Conservation (phyloP, 106 monocot species). For the Phalaenopsis aphrodite region DNA sequence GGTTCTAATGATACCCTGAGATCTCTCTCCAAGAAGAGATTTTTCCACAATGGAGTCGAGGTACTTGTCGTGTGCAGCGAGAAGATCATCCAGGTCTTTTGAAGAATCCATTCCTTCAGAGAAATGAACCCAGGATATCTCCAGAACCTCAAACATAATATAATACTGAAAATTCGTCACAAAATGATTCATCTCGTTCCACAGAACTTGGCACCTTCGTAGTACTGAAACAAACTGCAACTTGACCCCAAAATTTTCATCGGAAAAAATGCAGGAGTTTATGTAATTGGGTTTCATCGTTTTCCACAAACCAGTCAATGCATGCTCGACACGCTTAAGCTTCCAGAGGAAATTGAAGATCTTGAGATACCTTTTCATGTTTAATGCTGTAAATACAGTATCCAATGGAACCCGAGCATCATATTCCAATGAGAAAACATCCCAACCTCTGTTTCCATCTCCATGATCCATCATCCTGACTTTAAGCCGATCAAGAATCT, state of each 20-base stretch:
- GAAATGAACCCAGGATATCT: slow-evolving; percentile 87
- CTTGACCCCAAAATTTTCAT: slow-evolving; percentile 39
- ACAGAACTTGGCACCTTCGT: slow-evolving; percentile 78
- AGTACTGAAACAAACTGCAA: slow-evolving; percentile 51
- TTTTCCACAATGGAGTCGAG: slow-evolving; percentile 79
- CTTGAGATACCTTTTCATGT: slow-evolving; percentile 77
- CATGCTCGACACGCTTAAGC: slow-evolving; percentile 84
- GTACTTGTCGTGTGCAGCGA: slow-evolving; percentile 90
- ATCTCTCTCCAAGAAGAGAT: slow-evolving; percentile 89
- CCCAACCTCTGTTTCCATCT: slow-evolving; percentile 95
- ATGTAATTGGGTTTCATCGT: slow-evolving; percentile 83
- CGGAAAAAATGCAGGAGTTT: slow-evolving; percentile 47
- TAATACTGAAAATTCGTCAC: slow-evolving; percentile 89
- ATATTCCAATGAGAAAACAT: slow-evolving; percentile 94
- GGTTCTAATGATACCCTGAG: slow-evolving; percentile 43
- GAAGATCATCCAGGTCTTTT: slow-evolving; percentile 88
- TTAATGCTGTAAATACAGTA: slow-evolving; percentile 75
- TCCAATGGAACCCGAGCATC: slow-evolving; percentile 81
- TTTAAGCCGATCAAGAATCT: slow-evolving; percentile 79
- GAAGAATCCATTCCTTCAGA: slow-evolving; percentile 87
- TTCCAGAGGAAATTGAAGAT: slow-evolving; percentile 95
- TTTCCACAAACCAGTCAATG: slow-evolving; percentile 77
- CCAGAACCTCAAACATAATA: slow-evolving; percentile 98
- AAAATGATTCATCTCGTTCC: slow-evolving; percentile 99
- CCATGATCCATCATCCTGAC: slow-evolving; percentile 95